Conservation (phyloP, 2,329 filamentous ascomycete species). For the Plectosphaerella plurivora region DNA sequence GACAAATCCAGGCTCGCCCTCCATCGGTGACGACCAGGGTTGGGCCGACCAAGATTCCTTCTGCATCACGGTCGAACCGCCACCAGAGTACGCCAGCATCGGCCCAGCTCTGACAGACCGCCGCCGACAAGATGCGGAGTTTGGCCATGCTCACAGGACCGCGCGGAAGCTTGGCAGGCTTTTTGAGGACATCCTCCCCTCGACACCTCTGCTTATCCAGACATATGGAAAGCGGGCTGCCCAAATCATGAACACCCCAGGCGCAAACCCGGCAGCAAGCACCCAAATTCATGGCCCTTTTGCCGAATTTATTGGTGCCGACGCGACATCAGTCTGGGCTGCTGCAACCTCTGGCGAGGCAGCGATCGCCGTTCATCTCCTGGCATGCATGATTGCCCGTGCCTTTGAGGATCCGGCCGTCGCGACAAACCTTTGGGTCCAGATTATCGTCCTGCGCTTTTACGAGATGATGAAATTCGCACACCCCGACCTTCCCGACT, state of each 20-base stretch:
- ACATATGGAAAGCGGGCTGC: conserved; percentile 28
- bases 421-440: conserved; percentile 24
- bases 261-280: conserved; percentile 1
- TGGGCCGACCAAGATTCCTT: conserved; percentile 26
- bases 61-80: conserved; percentile 32
- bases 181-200: conserved; percentile 27
- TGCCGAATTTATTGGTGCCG: conserved; percentile 17
- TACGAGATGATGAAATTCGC: no score
- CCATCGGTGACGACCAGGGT: no score
- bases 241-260: conserved; percentile 18
- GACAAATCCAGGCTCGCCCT: no score
- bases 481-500: no score
- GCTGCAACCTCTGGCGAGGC: conserved; percentile 19
- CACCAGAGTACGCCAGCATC: conserved; percentile 26
- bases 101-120: conserved; percentile 21
- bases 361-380: conserved; percentile 24
- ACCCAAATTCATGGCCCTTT: conserved; percentile 13
- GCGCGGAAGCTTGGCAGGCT: conserved; percentile 33
- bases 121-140: conserved; percentile 29
- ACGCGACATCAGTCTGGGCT: conserved; percentile 13
- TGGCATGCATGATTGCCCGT: conserved; percentile 25
- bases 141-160: conserved; percentile 26
- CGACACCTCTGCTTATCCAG: conserved; percentile 22
- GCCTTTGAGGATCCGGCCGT: conserved; percentile 15
- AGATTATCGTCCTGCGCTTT: conserved; percentile 15